These are phyloP conservation scores for Tephrocybe sp. DNA, from an alignment of 768 basidiomycete species.

Conservation along the genomic window DNA sequence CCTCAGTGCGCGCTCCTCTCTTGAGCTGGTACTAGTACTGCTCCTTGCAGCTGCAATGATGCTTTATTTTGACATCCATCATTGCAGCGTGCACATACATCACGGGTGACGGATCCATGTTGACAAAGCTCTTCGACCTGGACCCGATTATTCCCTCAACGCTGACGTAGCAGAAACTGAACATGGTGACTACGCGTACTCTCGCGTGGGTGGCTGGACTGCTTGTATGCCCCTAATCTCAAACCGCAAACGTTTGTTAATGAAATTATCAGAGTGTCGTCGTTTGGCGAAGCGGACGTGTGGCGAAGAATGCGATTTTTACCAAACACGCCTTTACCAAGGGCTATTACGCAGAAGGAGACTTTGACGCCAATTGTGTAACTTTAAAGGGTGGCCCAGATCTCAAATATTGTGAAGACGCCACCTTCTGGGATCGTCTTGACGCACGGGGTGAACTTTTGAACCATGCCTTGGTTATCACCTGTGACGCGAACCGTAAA, in stretches of 20 bases:
- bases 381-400: constrained; percentile 33
- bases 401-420: constrained; percentile 65
- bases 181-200: constrained; percentile 20
- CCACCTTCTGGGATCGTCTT: constrained; percentile 60
- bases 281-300: constrained; percentile 43
- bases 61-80: no score
- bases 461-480: constrained; percentile 46
- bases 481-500: constrained; percentile 56
- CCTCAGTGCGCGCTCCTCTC: no score
- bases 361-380: constrained; percentile 47
- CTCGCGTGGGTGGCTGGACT: constrained; percentile 17
- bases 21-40: no score
- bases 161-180: not conserved
- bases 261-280: constrained; percentile 36
- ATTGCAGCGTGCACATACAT: no score
- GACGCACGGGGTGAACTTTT: constrained; percentile 36
- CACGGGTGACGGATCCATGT: no score
- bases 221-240: constrained; percentile 12
- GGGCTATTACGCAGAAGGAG: constrained; percentile 52
- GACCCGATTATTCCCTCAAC: not conserved
- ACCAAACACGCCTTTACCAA: constrained; percentile 42
- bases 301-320: constrained; percentile 42
- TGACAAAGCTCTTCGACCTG: not conserved
- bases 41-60: no score
- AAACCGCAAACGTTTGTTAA: not conserved